Conservation (phyloP, 2,329 filamentous ascomycete genomes). For the Scedosporium aurantiacum region DNA sequence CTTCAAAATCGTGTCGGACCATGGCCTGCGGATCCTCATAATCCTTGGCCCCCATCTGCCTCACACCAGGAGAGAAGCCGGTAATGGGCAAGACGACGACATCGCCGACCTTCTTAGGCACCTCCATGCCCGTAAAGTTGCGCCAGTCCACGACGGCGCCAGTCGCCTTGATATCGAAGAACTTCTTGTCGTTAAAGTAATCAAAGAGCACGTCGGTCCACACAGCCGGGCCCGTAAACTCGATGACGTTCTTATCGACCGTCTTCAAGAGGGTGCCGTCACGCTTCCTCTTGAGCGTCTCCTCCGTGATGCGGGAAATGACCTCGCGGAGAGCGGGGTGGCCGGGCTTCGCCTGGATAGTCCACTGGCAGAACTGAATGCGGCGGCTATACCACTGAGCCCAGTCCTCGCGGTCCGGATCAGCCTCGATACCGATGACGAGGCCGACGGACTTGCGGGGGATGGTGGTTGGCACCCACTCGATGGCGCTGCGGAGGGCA, state of each 20-base stretch:
- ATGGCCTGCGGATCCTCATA: constrained; percentile 91
- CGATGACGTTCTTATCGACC: constrained; percentile 64
- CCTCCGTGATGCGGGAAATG: constrained; percentile 73
- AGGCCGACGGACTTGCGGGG: constrained; percentile 71
- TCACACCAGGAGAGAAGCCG: constrained; percentile 89
- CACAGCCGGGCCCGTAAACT: constrained; percentile 85
- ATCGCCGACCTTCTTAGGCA: constrained; percentile 79
- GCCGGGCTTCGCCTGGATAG: constrained; percentile 88
- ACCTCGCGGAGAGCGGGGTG: constrained; percentile 85
- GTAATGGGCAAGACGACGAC: constrained; percentile 92
- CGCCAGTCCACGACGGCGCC: constrained; percentile 70
- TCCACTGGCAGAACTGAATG: constrained; percentile 99
- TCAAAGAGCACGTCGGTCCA: constrained; percentile 91
- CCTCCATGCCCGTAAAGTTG: constrained; percentile 81
- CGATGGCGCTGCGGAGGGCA: constrained; percentile 68
- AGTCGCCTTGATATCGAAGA: constrained; percentile 60
- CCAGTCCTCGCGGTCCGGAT: constrained; percentile 90
- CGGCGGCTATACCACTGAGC: constrained; percentile 88
- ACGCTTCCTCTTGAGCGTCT: constrained; percentile 64
- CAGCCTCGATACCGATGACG: constrained; percentile 90
- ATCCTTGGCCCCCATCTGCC: constrained; percentile 84
- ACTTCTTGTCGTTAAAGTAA: constrained; percentile 86
- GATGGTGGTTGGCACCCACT: constrained; percentile 77
- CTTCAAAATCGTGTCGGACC: constrained; percentile 94
- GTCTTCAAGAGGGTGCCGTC: constrained; percentile 48